phyloP scores from a whole-genome alignment of 352 stramenopile species.

The Globisporangium rhizosaccharum region DNA sequence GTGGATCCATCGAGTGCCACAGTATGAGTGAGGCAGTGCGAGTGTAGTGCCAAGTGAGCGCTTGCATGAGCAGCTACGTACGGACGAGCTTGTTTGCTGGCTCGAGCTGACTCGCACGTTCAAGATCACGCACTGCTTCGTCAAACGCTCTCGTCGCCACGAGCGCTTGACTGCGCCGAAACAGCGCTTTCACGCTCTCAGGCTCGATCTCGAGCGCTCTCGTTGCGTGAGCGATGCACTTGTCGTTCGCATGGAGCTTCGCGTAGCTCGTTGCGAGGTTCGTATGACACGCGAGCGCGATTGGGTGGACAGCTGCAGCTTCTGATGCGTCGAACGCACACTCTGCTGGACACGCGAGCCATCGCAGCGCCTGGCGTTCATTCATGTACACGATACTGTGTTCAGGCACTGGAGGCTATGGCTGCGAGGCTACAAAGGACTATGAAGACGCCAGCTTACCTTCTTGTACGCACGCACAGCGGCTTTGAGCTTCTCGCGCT shows the following conservation, averaged over 20 bases:
- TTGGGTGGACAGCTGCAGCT: constrained; percentile 18
- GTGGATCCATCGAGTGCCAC: background rate
- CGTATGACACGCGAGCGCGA: constrained; percentile 43
- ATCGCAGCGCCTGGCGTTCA: constrained; percentile 41
- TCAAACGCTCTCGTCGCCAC: constrained; percentile 50
- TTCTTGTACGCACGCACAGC: constrained; percentile 39
- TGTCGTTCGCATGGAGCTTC: constrained; percentile 32
- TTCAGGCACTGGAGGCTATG: background rate
- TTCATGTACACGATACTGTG: background rate
- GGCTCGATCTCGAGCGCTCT: constrained; percentile 37
- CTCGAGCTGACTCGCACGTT: constrained; percentile 24
- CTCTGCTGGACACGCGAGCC: constrained; percentile 41
- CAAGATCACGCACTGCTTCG: constrained; percentile 48
- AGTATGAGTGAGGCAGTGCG: background rate
- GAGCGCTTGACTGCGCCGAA: constrained; percentile 59
- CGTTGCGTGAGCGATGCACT: constrained; percentile 46
- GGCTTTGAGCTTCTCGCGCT: constrained; percentile 20
- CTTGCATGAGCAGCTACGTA: constrained; percentile 5
- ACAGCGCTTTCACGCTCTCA: constrained; percentile 56
- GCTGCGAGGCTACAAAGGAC: background rate
- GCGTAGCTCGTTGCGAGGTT: constrained; percentile 65
- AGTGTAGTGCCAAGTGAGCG: background rate
- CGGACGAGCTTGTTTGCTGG: constrained; percentile 40
- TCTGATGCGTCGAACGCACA: constrained; percentile 37
- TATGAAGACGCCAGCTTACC: constrained; percentile 3